Evolutionary conservation across 441 rosid species (phyloP), one percentile per base, ranked within the genome.

Genomic region (Pelargonium cotyledonis): DNA sequence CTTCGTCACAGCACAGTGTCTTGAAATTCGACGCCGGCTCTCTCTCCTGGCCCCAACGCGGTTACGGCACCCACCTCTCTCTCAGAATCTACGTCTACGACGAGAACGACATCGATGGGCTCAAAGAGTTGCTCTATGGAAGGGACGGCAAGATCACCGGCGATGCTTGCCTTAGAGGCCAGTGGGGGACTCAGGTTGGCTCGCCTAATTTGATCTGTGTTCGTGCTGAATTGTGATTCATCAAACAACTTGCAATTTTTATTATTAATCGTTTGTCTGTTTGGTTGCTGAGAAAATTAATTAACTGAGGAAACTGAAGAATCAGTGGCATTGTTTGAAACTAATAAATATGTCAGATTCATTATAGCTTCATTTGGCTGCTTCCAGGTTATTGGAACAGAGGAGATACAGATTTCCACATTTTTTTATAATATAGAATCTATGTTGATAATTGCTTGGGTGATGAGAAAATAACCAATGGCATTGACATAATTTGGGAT

Each of bases 161-260:
- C 72, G 73, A 80, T 51, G 74, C 83, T 35, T 94, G 99, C 76
- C 72, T 88, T 65, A 87, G 85, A 83, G 96, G 99, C 77, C 99
- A 94, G 77, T 94, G 99, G 97, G 99, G 96, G 62, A 84, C 96
- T 75, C 99, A 94, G 97, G 98, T 91, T 44, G 10, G 49, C 49
- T 23, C 26, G 26, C 26, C 26, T 46, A 46, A 9, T 46, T 46
- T 46, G 14, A 46, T 46, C 0, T 46, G 14, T 11, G 14, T 46
- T 46, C 11, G 2, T 46, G 51, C 7, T 46, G 14, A 46, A 10
- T 46, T 31, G 35, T 31, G 35, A 31, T 31, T 2, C 35, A 1
- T 31, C 3, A 31, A 31, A 31, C 35, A 31, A 31, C 35, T 31
- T 31, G 35, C 3, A 31, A 23, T 23, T 23, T 23, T 31, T 2